Evolutionary conservation across 371 early-diverging fungal genomes (phyloP), one percentile per base, ranked within the genome.

Genomic region (Mucor lusitanicus): DNA sequence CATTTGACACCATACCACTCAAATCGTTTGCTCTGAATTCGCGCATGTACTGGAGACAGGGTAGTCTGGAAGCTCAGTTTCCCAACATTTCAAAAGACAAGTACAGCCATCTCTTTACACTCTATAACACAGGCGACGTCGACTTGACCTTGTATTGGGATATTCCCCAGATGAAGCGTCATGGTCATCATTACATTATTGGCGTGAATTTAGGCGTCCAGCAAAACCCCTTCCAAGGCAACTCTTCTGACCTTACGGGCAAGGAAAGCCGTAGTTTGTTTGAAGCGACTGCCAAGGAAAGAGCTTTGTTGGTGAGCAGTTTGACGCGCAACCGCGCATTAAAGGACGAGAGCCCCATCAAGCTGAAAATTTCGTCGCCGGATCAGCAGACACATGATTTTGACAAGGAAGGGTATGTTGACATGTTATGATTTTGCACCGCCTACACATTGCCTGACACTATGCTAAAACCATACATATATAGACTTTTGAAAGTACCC

Each of bases 101-200:
- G 13, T 78, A 87, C 19, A 74, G 76, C 13, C 69, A 73, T 1
- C 68, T 86, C 53, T 95, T 95, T 70, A 88, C 95, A 0, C 75
- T 94, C 9, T 95, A 90, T 70, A 89, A 86, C 61, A 87, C 92
- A 12, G 92, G 91, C 57, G 94, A 95, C 64, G 85, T 96, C 23
- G 98, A 97, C 69, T 79, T 96, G 56, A 82, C 90, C 3, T 66
- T 97, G n/a, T 91, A 92, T 69, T 97, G 95, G 95, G 87, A 90
- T 50, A 81, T 86, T 13, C 88, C 84, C 32, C 79, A 81, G 27
- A 70, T 78, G 73, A 79, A 72, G 40, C 83, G 85, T 2, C 85
- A 82, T 39, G 90, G 97, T 0, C 95, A 95, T 69, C 95, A 95
- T 70, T 94, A 92, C 61, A 92, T 96, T 59, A 90, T 94, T 42